These are phyloP conservation scores for Eutypella sp. DNA, from an alignment of 2,329 filamentous ascomycete genomes.

Conservation along the genomic window DNA sequence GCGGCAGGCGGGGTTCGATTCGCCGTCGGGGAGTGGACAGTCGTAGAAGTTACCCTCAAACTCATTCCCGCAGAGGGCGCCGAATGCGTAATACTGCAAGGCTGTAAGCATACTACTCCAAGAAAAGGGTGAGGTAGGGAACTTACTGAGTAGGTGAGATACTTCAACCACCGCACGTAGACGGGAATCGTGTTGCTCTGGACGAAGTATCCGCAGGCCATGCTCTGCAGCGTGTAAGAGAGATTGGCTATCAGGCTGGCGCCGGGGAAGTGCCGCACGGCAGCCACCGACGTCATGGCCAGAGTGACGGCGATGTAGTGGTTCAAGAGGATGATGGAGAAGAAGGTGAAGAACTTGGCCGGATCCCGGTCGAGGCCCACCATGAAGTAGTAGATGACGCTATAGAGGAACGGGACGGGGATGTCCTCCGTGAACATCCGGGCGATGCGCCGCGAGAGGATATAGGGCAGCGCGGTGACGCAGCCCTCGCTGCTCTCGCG, in stretches of 20 bases:
- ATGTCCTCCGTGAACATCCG: conserved; percentile 67
- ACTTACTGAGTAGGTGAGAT: conserved; percentile 54
- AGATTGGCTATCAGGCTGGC: conserved; percentile 70
- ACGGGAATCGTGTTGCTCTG: conserved; percentile 68
- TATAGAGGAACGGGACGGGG: conserved; percentile 66
- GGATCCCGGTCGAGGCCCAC: conserved; percentile 62
- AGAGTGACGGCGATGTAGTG: conserved; percentile 72
- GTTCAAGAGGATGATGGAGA: conserved; percentile 60
- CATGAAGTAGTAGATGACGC: conserved; percentile 73
- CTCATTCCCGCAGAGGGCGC: conserved; percentile 67
- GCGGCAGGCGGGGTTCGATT: conserved; percentile 58
- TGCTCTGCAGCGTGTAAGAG: conserved; percentile 66
- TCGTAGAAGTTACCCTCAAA: conserved; percentile 69
- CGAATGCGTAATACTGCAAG: conserved; percentile 61
- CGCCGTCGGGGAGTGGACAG: conserved; percentile 61
- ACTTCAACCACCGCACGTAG: conserved; percentile 76
- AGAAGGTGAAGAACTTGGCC: conserved; percentile 66
- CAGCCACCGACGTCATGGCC: conserved; percentile 61
- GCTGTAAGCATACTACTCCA: conserved; percentile 3
- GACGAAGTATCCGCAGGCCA: conserved; percentile 73
- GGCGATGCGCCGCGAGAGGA: conserved; percentile 65
- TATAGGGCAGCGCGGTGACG: conserved; percentile 62
- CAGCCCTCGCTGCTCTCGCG: conserved; percentile 70
- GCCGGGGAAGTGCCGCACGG: conserved; percentile 62
- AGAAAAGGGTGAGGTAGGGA: conserved; percentile 20